A percentile compares a stretch with the other conserved stretches of the same genome.
These are phyloP conservation scores for Cucumis sativus DNA, from an alignment of 306 rosid species.

Conservation along the genomic window DNA sequence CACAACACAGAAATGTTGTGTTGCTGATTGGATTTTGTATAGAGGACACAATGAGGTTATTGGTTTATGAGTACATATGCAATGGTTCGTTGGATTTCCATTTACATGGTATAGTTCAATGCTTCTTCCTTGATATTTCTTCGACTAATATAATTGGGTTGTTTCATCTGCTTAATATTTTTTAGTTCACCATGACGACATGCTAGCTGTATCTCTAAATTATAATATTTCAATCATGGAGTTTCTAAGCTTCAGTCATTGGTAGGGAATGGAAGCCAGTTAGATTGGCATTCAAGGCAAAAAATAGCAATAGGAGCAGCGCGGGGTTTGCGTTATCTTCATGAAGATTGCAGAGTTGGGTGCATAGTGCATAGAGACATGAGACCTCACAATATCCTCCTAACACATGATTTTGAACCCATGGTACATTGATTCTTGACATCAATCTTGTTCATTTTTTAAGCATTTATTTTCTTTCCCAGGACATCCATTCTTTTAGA, in stretches of 20 bases:
- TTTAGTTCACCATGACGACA: background rate
- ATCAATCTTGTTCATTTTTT: background rate
- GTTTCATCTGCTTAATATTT: background rate
- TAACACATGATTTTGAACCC: conserved; percentile 91
- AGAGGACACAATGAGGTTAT: conserved; percentile 49
- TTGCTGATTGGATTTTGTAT: conserved; percentile 75
- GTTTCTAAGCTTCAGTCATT: conserved; percentile 8
- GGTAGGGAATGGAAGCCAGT: conserved; percentile 39
- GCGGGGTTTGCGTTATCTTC: conserved; percentile 83
- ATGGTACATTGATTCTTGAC: conserved; percentile 28
- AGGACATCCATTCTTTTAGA: background rate
- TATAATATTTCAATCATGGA: background rate
- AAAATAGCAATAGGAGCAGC: conserved; percentile 82
- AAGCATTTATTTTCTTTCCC: background rate
- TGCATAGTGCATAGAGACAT: conserved; percentile 83
- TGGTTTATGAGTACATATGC: conserved; percentile 89
- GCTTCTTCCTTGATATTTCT: background rate
- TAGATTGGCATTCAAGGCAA: conserved; percentile 65
- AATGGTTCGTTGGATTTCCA: conserved; percentile 76
- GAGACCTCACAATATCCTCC: conserved; percentile 77
- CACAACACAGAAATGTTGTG: conserved; percentile 94
- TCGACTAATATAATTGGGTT: background rate
- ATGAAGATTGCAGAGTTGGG: conserved; percentile 98
- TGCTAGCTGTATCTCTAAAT: background rate
- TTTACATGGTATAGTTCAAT: conserved; percentile 48